Base-by-base conservation (phyloP, 73 alveolate genomes). In the Halteria grandinella region DNA sequence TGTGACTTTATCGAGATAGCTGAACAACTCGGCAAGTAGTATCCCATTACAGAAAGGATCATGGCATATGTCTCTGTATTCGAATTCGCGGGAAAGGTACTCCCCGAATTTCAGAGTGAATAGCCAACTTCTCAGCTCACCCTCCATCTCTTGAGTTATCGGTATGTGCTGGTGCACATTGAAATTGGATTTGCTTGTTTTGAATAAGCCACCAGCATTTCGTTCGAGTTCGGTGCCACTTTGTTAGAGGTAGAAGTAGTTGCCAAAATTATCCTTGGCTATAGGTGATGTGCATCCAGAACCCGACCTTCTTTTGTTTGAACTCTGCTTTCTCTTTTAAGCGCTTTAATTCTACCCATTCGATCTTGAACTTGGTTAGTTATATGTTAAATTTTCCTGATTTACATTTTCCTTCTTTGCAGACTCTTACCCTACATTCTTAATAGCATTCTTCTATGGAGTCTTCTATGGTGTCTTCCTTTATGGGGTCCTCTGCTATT, bases 41-140 rank as follows among this genome's bases (percentile, higher is more conserved):
- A 82, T 49, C 5, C 91, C 91, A 62, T 82, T 82, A 20, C 86
- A 57, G 45, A 58, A 40, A 14, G 91, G 91, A 54, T 82, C 91
- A 4, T 69, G 47, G 34, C 69, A 25, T 14, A 82, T 24, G 31
- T 70, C 81, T 47, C 53, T 50, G 28, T 82, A 44, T 0, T 54
- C 86, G 39, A 25, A 34, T 11, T 64, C 73, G 31, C 32, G 52
- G 12, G 80, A 37, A 25, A 69, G 54, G 44, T 21, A 33, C 25
- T 51, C 47, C 1, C 34, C 63, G 24, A 72, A 72, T 27, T 55
- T 55, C 24, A 82, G 14, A 34, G 70, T 44, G 41, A 40, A 50
- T 27, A 82, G 57, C 91, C 91, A 82, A 1, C 17, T 5, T 23
- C 73, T 37, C 20, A 57, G 73, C 43, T 80, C 79, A 27, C 25